Base-by-base conservation (phyloP, 2,329 filamentous ascomycete genomes). In the Magnaporthiopsis poae region DNA sequence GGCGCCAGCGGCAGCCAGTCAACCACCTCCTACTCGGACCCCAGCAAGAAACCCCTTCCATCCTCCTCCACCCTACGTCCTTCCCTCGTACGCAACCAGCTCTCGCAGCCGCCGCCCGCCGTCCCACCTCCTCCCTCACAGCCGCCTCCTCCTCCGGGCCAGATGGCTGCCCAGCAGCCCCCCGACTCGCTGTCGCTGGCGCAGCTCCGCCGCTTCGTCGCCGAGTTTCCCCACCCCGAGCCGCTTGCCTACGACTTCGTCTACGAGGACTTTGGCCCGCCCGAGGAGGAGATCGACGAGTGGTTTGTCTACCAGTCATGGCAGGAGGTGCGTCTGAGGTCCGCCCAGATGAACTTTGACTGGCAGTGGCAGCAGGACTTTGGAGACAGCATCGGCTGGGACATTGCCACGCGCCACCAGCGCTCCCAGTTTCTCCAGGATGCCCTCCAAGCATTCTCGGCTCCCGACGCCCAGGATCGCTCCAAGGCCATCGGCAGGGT, bases 241-340 rank as follows among this genome's bases (percentile, higher is more conserved):
- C 85, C 89, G 64, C 81, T 84, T 61, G 86, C 87, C 13, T 99
- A 99, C 80, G 92, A 95, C 68, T 99, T 96, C 75, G 86, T 85
- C 69, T 94, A 94, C 78, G 80, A 84, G 33, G 90, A 94, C 76
- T 84, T 85, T 66, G 88, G 88, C 29, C 80, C 86, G 0, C 89
- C 96, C 71, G 87, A 90, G 25, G 91, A 95, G 69, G 95, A 99
- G 80, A 83, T 99, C 63, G 92, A 98, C 75, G 95, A 99, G 79
- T 99, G 95, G 95, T 99, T 99, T 77, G 88, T 89, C 65, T 97
- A 98, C 77, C 90, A 90, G 71, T 88, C 92, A 69, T 90, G 90
- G 77, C 93, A 98, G 75, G 90, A 91, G 78, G 84, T 89, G 62
- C 88, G 93, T 72, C 81, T 97, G 63, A 84, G 90, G 65, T 86